A percentile compares a stretch with the other conserved stretches of the same genome.
phyloP scores from a whole-genome alignment of 2,329 filamentous ascomycete species.

The Talaromyces albobiverticillius region DNA sequence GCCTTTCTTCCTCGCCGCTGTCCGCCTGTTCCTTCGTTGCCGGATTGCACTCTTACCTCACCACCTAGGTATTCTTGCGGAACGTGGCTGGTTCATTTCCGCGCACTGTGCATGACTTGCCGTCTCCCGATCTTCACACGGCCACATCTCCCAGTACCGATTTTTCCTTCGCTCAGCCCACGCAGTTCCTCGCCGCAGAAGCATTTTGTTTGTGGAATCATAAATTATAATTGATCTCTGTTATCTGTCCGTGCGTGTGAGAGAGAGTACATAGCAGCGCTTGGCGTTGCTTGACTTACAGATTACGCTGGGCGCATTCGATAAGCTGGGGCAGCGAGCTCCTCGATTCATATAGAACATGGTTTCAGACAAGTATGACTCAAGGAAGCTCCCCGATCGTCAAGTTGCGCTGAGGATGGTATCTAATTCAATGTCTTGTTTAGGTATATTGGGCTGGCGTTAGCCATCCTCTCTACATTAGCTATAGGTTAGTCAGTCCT shows the following conservation, averaged over 20 bases:
- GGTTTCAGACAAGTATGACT: constrained; percentile 43
- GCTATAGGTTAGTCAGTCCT: constrained; percentile 37
- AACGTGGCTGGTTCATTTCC: constrained; percentile 18
- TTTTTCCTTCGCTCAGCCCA: constrained; percentile 16
- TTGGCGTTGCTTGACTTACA: constrained; percentile 14
- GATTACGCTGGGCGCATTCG: constrained; percentile 32
- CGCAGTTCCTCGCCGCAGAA: constrained; percentile 8
- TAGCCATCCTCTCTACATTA: constrained; percentile 49
- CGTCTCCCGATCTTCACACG: background rate
- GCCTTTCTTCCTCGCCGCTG: background rate
- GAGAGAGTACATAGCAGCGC: background rate
- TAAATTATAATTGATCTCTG: constrained; percentile 5
- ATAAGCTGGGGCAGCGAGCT: constrained; percentile 36
- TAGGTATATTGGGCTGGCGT: constrained; percentile 46
- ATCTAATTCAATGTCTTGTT: constrained; percentile 8
- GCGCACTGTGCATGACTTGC: constrained; percentile 8
- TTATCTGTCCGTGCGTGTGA: constrained; percentile 13
- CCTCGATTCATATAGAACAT: constrained; percentile 30
- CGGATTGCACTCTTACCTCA: background rate
- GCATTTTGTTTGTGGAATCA: background rate
- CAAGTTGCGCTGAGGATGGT: background rate
- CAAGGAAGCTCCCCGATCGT: background rate
- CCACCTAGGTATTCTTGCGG: no score
- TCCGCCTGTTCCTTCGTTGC: background rate
- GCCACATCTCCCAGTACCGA: constrained; percentile 5